Evolutionary conservation across 768 basidiomycete species (phyloP).

Genomic region (Pholiota molesta): DNA sequence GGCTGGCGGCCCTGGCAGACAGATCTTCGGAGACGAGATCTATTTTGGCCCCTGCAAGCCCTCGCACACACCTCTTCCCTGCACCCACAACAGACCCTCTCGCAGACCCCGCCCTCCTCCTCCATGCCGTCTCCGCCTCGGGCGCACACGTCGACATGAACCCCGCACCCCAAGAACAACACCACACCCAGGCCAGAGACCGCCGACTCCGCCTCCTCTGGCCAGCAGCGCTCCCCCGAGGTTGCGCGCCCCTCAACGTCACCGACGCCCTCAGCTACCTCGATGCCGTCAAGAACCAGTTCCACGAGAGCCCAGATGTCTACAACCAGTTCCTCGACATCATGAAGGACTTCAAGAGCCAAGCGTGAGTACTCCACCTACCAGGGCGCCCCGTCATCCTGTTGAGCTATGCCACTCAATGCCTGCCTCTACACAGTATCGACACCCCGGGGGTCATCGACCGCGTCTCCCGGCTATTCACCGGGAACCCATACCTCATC

Average conservation of each 20-base stretch:
- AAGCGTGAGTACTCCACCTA: conserved; percentile 57
- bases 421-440: conserved; percentile 57
- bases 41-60: conserved; percentile 35
- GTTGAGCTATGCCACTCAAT: conserved; percentile 11
- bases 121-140: conserved; percentile 22
- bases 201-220: conserved; percentile 28
- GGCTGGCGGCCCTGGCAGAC: conserved; percentile 22
- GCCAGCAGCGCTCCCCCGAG: conserved; percentile 38
- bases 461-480: conserved; percentile 90
- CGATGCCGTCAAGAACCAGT: conserved; percentile 93
- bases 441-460: conserved; percentile 98
- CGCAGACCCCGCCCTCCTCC: conserved; percentile 27
- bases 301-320: conserved; percentile 87
- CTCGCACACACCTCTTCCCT: conserved; percentile 25
- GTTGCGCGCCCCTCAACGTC: conserved; percentile 76
- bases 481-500: conserved; percentile 87
- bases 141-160: conserved; percentile 24
- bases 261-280: conserved; percentile 93
- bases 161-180: conserved; percentile 32
- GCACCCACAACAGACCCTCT: conserved; percentile 22
- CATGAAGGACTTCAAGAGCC: conserved; percentile 99
- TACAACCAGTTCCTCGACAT: conserved; percentile 95
- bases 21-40: conserved; percentile 34
- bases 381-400: not conserved
- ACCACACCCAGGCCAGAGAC: conserved; percentile 44